Conservation (phyloP, 1,284 basidiomycete species). For the Ustilago curta region DNA sequence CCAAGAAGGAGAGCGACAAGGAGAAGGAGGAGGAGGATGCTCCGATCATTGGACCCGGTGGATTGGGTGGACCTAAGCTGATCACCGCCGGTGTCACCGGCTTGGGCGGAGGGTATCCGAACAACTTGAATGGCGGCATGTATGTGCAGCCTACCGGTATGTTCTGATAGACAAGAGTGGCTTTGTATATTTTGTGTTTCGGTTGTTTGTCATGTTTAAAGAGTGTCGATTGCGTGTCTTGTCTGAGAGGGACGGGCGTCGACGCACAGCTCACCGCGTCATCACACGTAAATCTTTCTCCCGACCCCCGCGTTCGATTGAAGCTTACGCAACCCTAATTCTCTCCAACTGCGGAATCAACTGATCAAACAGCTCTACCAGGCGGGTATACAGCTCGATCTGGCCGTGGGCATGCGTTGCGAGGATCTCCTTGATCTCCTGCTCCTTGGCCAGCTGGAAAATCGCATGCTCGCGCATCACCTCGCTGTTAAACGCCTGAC, state of each 20-base stretch:
- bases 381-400: slow-evolving; percentile 79
- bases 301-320: too few species aligned
- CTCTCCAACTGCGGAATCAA: slow-evolving; percentile 33
- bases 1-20: slow-evolving; percentile 81
- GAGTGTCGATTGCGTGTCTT: too few species aligned
- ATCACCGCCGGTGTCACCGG: slow-evolving; percentile 53
- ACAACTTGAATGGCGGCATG: slow-evolving; percentile 52
- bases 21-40: slow-evolving; percentile 78
- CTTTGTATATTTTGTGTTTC: not conserved
- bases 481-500: slow-evolving; percentile 93
- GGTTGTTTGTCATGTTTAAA: not conserved
- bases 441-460: slow-evolving; percentile 89
- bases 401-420: slow-evolving; percentile 89
- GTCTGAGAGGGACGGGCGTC: too few species aligned
- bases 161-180: slow-evolving; percentile 16
- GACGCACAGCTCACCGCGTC: too few species aligned
- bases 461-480: slow-evolving; percentile 88
- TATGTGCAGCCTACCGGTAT: slow-evolving; percentile 49
- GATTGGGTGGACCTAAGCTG: slow-evolving; percentile 49
- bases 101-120: slow-evolving; percentile 26
- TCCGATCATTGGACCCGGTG: slow-evolving; percentile 52
- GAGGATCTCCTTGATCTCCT: slow-evolving; percentile 95
- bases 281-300: too few species aligned
- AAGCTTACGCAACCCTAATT: slow-evolving; percentile 25
- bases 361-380: slow-evolving; percentile 36